Conservation (phyloP, 106 monocot species). For the Dendrobium chrysotoxum region DNA sequence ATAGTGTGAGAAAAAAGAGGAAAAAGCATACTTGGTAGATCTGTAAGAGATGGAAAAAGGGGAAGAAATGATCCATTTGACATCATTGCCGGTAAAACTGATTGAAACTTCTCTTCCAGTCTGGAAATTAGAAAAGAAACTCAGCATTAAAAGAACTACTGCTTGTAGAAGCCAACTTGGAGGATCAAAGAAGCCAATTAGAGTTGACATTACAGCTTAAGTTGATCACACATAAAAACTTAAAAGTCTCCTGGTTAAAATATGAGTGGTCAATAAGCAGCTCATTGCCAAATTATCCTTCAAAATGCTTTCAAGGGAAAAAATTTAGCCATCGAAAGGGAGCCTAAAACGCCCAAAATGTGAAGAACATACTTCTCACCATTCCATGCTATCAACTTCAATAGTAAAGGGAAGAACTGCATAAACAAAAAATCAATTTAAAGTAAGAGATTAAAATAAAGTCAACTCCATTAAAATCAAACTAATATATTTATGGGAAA, state of each 20-base stretch:
- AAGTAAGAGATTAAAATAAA: background rate
- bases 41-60: conserved; percentile 80
- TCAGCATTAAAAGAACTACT: conserved; percentile 8
- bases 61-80: conserved; percentile 92
- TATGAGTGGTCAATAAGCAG: background rate
- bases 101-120: conserved; percentile 56
- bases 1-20: background rate
- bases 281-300: background rate
- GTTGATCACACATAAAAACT: background rate
- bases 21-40: conserved; percentile 70
- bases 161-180: background rate
- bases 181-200: background rate
- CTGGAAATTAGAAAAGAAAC: conserved; percentile 30
- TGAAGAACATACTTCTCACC: conserved; percentile 72
- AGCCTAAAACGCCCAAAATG: background rate
- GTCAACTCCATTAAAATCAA: background rate
- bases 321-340: background rate
- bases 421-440: conserved; percentile 12
- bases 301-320: background rate
- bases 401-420: conserved; percentile 92
- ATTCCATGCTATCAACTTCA: conserved; percentile 98
- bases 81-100: conserved; percentile 74
- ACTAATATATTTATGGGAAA: background rate
- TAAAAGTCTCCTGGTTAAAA: background rate
- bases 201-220: background rate